Base-by-base conservation (phyloP, 768 basidiomycete species). In the Postia placenta region DNA sequence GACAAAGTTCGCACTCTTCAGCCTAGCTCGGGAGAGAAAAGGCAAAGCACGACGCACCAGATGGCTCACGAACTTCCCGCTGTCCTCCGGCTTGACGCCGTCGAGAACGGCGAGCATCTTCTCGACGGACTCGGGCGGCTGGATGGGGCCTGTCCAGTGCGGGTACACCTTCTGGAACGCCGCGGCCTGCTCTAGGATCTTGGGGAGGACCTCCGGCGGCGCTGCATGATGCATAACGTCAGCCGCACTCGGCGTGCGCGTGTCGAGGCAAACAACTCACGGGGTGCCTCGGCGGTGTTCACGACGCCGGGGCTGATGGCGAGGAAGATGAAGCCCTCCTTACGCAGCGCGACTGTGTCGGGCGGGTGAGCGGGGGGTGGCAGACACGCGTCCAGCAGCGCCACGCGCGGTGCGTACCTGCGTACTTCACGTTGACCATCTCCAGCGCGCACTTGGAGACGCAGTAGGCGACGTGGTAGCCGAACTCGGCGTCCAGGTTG, bases 391-490 rank as follows among this genome's bases (percentile, higher is more conserved):
- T n/a, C n/a, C n/a, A n/a, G 33, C 33, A n/a, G n/a, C 11, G 33
- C n/a, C n/a, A n/a, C 9, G 33, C 42, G 22, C 39, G 45, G 33
- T 46, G 41, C 51, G 39, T 46, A 17, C 35, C 40, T 9, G 71
- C 67, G 49, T 68, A 73, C 52, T 72, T 69, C 15, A 62, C 67
- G 11, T 63, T 54, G 20, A 59, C 67, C 60, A 70, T 61, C 49
- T 72, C 67, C 7, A 68, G 30, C 2, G 66, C 72, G 4, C 66
- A 64, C 58, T 74, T 72, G 46, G 69, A 62, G 23, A 68, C 58
- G 24, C 57, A 48, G 57, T 74, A 74, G 7, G 65, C 51, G 4
- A 52, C 48, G 15, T 25, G 12, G 11, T 12, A 38, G 14, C 23
- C 17, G 27, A 54, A 48, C 11, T 49, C 59, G n/a, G 51, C 11